These are phyloP conservation scores for Globisporangium mamillatum DNA, from an alignment of 352 stramenopile species.

Conservation along the genomic window DNA sequence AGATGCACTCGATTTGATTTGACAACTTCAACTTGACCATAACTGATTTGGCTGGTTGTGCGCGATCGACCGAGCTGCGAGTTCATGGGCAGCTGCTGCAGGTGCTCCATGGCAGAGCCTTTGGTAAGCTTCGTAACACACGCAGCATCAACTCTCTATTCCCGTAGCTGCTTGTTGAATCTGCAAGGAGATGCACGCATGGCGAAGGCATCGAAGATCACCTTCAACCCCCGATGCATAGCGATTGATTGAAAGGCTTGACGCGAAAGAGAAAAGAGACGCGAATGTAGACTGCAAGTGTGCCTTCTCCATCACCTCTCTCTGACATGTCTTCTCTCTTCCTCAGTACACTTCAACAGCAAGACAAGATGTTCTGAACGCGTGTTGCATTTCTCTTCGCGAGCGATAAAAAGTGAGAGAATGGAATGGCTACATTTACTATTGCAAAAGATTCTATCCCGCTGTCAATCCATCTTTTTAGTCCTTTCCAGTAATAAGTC, in stretches of 20 bases:
- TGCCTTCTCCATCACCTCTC: not conserved
- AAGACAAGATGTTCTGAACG: not conserved
- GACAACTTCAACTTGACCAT: constrained; percentile 1
- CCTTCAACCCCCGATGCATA: too few species aligned
- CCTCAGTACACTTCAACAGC: not conserved
- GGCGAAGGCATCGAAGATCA: not conserved
- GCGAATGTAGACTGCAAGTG: not conserved
- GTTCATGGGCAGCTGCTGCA: not conserved
- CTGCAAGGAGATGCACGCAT: not conserved
- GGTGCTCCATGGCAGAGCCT: not conserved
- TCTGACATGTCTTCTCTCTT: not conserved
- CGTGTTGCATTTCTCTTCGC: too few species aligned
- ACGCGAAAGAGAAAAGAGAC: not conserved
- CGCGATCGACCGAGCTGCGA: not conserved
- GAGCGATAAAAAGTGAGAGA: not conserved
- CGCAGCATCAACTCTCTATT: not conserved
- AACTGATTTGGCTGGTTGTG: not conserved
- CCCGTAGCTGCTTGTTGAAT: not conserved
- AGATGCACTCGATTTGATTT: not conserved
- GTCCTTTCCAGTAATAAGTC: not conserved
- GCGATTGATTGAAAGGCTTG: not conserved
- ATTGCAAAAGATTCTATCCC: not conserved
- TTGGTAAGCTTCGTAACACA: not conserved
- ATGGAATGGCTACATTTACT: constrained; percentile 4
- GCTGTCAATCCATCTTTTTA: too few species aligned